Evolutionary conservation across 495 filamentous ascomycete species (phyloP).

Genomic region (Penicillium paradoxum): DNA sequence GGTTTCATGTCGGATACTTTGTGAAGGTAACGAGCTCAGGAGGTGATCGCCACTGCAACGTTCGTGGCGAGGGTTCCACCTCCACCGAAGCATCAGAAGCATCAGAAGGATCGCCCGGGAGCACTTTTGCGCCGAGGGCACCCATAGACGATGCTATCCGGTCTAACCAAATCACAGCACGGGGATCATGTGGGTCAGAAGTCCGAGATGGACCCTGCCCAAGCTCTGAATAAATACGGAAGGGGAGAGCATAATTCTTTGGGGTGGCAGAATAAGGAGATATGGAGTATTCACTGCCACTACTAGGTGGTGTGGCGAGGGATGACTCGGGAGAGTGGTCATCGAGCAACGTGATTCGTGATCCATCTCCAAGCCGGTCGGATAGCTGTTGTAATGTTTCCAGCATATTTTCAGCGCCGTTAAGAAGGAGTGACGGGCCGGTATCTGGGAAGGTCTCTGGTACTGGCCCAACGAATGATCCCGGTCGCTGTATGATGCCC

Average conservation of each 20-base stretch:
- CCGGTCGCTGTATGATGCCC: conserved; percentile 20
- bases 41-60: not conserved
- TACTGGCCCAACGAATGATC: conserved; percentile 22
- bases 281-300: conserved; percentile 7
- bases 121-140: conserved; percentile 21
- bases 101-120: not conserved
- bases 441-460: conserved; percentile 26
- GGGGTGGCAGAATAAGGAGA: conserved; percentile 1
- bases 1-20: not conserved
- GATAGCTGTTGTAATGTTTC: conserved; percentile 14
- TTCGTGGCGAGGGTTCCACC: not conserved
- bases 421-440: conserved; percentile 23
- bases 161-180: conserved; percentile 33
- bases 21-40: not conserved
- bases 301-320: conserved; percentile 5
- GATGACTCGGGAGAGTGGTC: conserved; percentile 14
- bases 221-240: conserved; percentile 29
- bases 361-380: conserved; percentile 7
- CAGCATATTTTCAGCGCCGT: conserved; percentile 24
- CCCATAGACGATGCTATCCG: conserved; percentile 39
- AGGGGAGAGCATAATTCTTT: conserved; percentile 13
- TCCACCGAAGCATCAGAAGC: not conserved
- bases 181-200: conserved; percentile 18
- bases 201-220: conserved; percentile 20
- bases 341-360: conserved; percentile 14